Evolutionary conservation across 176 grass and related monocot species (phyloP).

Genomic region (Carex littledalei): DNA sequence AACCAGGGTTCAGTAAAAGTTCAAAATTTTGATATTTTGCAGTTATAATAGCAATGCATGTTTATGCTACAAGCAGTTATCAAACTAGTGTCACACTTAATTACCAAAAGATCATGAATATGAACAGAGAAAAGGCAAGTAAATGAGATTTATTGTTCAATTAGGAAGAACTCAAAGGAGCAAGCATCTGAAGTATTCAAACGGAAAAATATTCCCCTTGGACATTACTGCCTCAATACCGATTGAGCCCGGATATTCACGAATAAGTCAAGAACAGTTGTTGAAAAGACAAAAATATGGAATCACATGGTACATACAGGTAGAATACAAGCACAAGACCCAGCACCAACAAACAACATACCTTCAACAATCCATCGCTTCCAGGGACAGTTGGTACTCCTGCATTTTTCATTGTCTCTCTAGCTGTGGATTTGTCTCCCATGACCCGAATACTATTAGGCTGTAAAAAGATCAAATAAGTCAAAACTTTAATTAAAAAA

Average conservation of each 20-base stretch:
- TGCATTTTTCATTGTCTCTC: slow-evolving; percentile 54
- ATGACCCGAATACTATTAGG: slow-evolving; percentile 47
- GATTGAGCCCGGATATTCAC: not conserved
- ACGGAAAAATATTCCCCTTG: not conserved
- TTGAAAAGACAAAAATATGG: not conserved
- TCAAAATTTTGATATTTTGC: not conserved
- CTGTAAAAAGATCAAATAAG: slow-evolving; percentile 9
- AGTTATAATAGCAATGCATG: not conserved
- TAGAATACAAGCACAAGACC: not conserved
- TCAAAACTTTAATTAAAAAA: not conserved
- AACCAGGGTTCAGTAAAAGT: not conserved
- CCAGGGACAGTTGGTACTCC: slow-evolving; percentile 51
- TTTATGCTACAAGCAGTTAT: not conserved
- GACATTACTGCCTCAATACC: not conserved
- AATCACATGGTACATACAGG: not conserved
- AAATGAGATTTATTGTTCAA: not conserved
- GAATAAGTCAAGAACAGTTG: not conserved
- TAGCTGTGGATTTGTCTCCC: slow-evolving; percentile 54
- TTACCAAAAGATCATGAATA: not conserved
- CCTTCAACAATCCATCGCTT: slow-evolving; percentile 46
- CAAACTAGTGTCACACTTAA: not conserved
- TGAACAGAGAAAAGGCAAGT: not conserved
- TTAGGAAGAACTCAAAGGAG: not conserved
- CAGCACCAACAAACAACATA: not conserved
- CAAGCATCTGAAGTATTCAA: not conserved